Base-by-base conservation (phyloP, 495 filamentous ascomycete genomes). In the Aspergillus avenaceus region DNA sequence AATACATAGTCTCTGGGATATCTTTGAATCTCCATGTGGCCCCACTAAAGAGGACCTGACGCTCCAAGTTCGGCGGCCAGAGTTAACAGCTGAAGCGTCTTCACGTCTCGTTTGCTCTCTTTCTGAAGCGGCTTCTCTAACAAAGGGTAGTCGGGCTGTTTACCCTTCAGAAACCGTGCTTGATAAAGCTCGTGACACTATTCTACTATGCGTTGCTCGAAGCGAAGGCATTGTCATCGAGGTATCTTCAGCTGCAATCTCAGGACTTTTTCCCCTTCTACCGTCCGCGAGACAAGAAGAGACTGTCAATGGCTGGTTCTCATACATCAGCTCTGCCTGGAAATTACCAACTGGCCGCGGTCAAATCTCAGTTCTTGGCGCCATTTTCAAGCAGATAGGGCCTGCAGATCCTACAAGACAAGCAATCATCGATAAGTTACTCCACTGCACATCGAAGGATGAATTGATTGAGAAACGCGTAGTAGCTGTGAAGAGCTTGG, bases 61-160 rank as follows among this genome's bases (percentile, higher is more conserved):
- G 5, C 65, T 70, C 27, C 71, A 70, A 41, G 62, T 75, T 47
- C 77, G 82, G n/a, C 79, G 81, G 4, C 86, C 86, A 0, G 85
- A 90, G 51, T 66, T 90, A 12, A 79, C 85, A 4, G 80, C 84
- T 12, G 87, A 90, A 58, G 81, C 82, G 8, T 72, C 74, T 11
- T 78, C 83, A 41, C 69, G 69, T 34, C 70, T 90, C 8, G 72
- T 88, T 34, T 61, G 63, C 1, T 72, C 67, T 16, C 66, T 70
- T 38, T 65, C 62, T 49, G 58, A 36, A 19, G 58, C 60, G 45
- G 49, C 16, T 40, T 40, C 13, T 53, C 45, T 4, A 14, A 24
- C 22, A 14, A 16, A 40, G 5, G 41, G 22, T 13, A 37, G 55
- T 12, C 23, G 25, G 5, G 24, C 37, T 21, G 21, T 25, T 14